Evolutionary conservation across 2,329 filamentous ascomycete genomes (phyloP).

Genomic region (Fusarium lyarnte): DNA sequence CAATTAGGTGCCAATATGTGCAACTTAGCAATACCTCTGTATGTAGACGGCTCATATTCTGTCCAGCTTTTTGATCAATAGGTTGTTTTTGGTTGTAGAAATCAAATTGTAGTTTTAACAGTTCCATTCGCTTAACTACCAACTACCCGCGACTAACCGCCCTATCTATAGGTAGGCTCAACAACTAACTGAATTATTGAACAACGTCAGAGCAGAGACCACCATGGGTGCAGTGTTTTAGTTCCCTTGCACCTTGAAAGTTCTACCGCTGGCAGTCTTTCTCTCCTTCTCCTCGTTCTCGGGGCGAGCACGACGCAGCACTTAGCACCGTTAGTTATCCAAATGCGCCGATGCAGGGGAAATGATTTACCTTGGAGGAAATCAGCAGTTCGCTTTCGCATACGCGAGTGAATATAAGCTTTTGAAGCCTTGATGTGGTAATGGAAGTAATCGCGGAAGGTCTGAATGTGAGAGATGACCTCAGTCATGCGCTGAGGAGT

Average conservation of each 20-base stretch:
- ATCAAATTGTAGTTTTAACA: slow-evolving; percentile 30
- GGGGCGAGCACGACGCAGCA: slow-evolving; percentile 93
- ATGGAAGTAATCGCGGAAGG: slow-evolving; percentile 99
- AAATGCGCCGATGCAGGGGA: not conserved
- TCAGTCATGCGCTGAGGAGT: slow-evolving; percentile 90
- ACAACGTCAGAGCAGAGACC: slow-evolving; percentile 10
- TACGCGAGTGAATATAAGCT: slow-evolving; percentile 97
- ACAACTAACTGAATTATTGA: slow-evolving; percentile 11
- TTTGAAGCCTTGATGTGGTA: slow-evolving; percentile 99
- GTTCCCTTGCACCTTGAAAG: slow-evolving; percentile 72
- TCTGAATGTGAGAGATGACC: slow-evolving; percentile 99
- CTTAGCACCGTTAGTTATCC: slow-evolving; percentile 58
- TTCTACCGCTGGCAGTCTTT: slow-evolving; percentile 96
- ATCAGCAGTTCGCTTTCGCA: slow-evolving; percentile 96
- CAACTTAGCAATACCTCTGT: not conserved
- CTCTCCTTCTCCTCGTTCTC: slow-evolving; percentile 97
- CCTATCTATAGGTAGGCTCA: slow-evolving; percentile 11
- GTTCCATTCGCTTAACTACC: slow-evolving; percentile 40
- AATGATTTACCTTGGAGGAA: slow-evolving; percentile 87
- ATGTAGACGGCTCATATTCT: not conserved
- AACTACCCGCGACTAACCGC: slow-evolving; percentile 14
- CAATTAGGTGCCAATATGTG: not conserved
- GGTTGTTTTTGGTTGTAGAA: not conserved
- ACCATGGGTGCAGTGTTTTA: slow-evolving; percentile 31
- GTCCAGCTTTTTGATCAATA: not conserved